phyloP scores from a whole-genome alignment of 139 green algal species.

The Protoeuglena noctilucae region DNA sequence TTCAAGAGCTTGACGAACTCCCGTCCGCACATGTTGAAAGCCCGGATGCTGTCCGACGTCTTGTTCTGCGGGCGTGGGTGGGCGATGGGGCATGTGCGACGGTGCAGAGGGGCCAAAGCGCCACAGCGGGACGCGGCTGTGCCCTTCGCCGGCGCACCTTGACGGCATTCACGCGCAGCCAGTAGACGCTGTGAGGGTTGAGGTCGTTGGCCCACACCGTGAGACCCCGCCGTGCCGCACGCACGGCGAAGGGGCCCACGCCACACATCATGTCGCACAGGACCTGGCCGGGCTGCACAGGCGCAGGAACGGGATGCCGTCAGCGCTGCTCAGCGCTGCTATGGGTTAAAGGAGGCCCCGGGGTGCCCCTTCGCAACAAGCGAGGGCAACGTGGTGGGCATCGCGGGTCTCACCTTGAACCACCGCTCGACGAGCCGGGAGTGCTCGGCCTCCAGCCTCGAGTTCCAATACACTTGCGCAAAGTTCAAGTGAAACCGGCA shows the following conservation, averaged over 20 bases:
- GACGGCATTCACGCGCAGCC: slow-evolving; percentile 51
- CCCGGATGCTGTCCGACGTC: slow-evolving; percentile 11
- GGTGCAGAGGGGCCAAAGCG: no score
- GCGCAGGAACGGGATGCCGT: no score
- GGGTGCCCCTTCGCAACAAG: no score
- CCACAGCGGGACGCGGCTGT: no score
- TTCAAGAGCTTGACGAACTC: slow-evolving; percentile 42
- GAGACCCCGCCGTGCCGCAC: neutral
- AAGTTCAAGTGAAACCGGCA: slow-evolving; percentile 78
- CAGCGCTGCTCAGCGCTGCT: no score
- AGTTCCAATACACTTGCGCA: slow-evolving; percentile 95
- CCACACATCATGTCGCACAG: slow-evolving; percentile 75
- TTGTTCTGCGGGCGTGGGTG: no score
- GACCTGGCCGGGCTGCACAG: slow-evolving; percentile 28
- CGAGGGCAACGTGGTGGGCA: no score
- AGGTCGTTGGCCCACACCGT: slow-evolving; percentile 80
- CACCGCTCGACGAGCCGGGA: slow-evolving; percentile 44
- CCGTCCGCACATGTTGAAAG: slow-evolving; percentile 60
- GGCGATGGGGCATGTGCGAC: no score
- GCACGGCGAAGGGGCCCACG: slow-evolving; percentile 4
- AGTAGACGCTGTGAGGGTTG: slow-evolving; percentile 68
- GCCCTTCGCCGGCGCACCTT: slow-evolving; percentile 16
- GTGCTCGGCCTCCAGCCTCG: slow-evolving; percentile 85
- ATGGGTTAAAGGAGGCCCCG: no score
- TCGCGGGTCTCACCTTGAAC: no score